phyloP scores from a whole-genome alignment of 768 basidiomycete species.

The Lactifluus pinguis region DNA sequence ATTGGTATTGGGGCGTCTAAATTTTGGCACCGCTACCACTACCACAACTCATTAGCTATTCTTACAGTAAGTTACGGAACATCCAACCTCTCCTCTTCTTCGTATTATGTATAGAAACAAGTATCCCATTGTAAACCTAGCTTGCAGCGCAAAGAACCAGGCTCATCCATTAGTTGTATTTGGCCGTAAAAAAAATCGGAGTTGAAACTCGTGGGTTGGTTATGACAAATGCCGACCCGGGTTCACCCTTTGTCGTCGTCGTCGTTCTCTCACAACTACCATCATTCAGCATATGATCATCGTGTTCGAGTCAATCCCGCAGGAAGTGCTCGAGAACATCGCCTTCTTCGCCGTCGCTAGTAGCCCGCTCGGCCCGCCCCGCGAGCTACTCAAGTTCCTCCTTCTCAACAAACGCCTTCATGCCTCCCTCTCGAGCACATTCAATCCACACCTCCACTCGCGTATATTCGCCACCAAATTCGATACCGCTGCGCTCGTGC shows the following conservation, averaged over 20 bases:
- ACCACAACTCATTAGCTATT: neutral
- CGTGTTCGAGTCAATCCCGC: slow-evolving; percentile 48
- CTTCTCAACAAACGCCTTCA: slow-evolving; percentile 40
- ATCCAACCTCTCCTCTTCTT: neutral
- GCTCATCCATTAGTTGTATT: neutral
- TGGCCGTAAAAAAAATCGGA: slow-evolving; percentile 2
- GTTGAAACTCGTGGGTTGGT: slow-evolving; percentile 1
- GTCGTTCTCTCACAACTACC: neutral
- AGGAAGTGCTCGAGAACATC: slow-evolving; percentile 73
- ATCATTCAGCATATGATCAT: neutral
- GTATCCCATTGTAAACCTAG: neutral
- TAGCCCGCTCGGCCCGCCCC: slow-evolving; percentile 49
- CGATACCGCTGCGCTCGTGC: slow-evolving; percentile 42
- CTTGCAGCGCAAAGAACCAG: neutral
- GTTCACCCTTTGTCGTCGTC: neutral
- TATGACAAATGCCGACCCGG: slow-evolving; percentile 7
- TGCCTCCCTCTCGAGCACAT: slow-evolving; percentile 38
- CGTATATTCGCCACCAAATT: slow-evolving; percentile 61
- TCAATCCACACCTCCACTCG: slow-evolving; percentile 66
- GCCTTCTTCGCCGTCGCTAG: slow-evolving; percentile 49
- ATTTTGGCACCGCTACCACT: neutral
- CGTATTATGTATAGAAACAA: slow-evolving; percentile 2
- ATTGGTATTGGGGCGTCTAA: slow-evolving; percentile 12
- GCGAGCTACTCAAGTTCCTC: slow-evolving; percentile 48
- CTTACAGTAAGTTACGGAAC: neutral